Percentiles rank a stretch among this genome's conserved stretches.
Conservation (phyloP, 2,329 filamentous ascomycete species). For the Sclerotinia sclerotiorum region DNA sequence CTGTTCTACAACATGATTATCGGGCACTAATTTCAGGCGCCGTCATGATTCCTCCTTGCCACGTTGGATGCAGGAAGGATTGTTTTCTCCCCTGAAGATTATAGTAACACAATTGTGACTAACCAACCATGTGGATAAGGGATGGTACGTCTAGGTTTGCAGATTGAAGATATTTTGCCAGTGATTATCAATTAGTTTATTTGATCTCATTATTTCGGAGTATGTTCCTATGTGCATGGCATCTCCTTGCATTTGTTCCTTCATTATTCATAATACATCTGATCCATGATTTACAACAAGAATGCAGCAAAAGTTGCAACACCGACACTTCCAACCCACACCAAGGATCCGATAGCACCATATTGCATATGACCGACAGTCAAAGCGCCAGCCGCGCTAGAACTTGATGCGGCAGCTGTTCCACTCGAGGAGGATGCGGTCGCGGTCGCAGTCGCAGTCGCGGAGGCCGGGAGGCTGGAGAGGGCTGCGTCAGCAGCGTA, state of each 20-base stretch:
- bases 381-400: constrained; percentile 22
- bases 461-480: constrained; percentile 26
- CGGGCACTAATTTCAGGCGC: neutral
- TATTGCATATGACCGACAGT: constrained; percentile 13
- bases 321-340: constrained; percentile 26
- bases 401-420: constrained; percentile 18
- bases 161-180: neutral
- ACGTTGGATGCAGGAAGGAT: neutral
- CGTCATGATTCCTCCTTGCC: neutral
- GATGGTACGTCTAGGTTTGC: neutral
- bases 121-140: too few relatives aligned
- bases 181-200: neutral
- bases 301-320: constrained; percentile 28
- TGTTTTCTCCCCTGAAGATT: neutral
- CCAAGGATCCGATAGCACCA: constrained; percentile 24
- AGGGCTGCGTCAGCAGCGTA: constrained; percentile 26
- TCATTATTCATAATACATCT: constrained; percentile 13
- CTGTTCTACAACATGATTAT: neutral
- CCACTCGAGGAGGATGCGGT: neutral
- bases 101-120: neutral
- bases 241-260: neutral
- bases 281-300: constrained; percentile 25
- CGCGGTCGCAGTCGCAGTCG: constrained; percentile 20
- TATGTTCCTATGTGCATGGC: neutral
- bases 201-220: constrained; percentile 5